phyloP scores from a whole-genome alignment of 2,329 filamentous ascomycete genomes.

The Phyllachora maydis region DNA sequence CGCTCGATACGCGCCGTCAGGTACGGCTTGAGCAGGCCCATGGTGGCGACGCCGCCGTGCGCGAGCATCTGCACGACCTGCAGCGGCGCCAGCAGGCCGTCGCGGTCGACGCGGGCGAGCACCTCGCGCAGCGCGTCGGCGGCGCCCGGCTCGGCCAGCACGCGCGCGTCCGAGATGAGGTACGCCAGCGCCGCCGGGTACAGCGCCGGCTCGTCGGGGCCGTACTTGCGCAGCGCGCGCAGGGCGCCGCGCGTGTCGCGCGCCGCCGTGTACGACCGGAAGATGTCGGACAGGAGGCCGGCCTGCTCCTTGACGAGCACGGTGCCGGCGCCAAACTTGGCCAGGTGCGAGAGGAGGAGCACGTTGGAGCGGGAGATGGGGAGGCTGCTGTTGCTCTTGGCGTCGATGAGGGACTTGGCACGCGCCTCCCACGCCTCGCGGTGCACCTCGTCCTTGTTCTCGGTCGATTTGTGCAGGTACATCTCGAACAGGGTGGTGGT shows the following conservation, averaged over 20 bases:
- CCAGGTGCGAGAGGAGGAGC: conserved; percentile 75
- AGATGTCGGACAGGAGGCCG: conserved; percentile 82
- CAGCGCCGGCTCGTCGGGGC: conserved; percentile 71
- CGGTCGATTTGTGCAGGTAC: conserved; percentile 77
- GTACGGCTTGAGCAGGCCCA: conserved; percentile 94
- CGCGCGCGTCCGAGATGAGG: conserved; percentile 64
- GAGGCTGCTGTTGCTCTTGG: conserved; percentile 11
- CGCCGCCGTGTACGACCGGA: conserved; percentile 83
- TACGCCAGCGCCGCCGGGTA: conserved; percentile 88
- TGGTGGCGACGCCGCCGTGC: conserved; percentile 57
- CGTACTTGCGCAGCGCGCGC: conserved; percentile 78
- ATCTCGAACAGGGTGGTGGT: conserved; percentile 96
- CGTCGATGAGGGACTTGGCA: conserved; percentile 70
- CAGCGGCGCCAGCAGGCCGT: conserved; percentile 82
- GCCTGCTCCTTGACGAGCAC: conserved; percentile 87
- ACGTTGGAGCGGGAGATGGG: conserved; percentile 92
- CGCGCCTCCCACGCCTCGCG: conserved; percentile 74
- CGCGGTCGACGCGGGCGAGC: conserved; percentile 69
- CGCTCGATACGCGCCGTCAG: conserved; percentile 73
- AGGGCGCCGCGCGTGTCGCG: conserved; percentile 85
- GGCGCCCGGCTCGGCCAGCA: conserved; percentile 66
- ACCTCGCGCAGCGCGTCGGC: conserved; percentile 61
- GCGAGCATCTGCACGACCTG: conserved; percentile 86
- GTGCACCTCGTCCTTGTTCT: conserved; percentile 44
- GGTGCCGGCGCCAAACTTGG: conserved; percentile 75